Conservation (phyloP, 106 monocot species). For the Amphibolis antarctica region DNA sequence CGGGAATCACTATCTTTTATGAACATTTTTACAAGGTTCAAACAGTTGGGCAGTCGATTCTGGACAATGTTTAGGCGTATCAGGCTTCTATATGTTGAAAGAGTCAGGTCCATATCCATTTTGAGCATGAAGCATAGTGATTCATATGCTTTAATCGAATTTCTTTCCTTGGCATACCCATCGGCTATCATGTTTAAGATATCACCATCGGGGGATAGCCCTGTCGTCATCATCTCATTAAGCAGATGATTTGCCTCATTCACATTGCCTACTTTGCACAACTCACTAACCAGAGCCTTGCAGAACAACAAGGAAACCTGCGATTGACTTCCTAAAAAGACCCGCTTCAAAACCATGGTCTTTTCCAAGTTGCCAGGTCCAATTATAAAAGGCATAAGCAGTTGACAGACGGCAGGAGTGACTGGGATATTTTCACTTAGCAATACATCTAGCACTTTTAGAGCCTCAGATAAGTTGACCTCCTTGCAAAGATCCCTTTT, state of each 20-base stretch:
- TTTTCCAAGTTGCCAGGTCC: slow-evolving; percentile 24
- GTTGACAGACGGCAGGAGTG: slow-evolving; percentile 15
- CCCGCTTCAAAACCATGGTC: slow-evolving; percentile 31
- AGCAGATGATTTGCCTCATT: slow-evolving; percentile 31
- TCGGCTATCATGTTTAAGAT: slow-evolving; percentile 44
- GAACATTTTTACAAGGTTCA: slow-evolving; percentile 37
- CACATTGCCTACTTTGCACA: slow-evolving; percentile 30
- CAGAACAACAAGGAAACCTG: slow-evolving; percentile 14
- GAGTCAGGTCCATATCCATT: slow-evolving; percentile 23
- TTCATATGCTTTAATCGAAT: slow-evolving; percentile 33
- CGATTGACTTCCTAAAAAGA: slow-evolving; percentile 8
- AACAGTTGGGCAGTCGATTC: slow-evolving; percentile 12
- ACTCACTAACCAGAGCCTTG: slow-evolving; percentile 25
- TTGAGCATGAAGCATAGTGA: slow-evolving; percentile 47
- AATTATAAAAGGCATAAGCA: slow-evolving; percentile 25
- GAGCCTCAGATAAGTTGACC: slow-evolving; percentile 32
- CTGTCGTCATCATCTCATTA: slow-evolving; percentile 30
- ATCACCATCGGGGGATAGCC: slow-evolving; percentile 22
- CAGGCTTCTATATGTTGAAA: slow-evolving; percentile 46
- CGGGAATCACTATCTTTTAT: slow-evolving; percentile 3
- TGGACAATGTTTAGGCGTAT: slow-evolving; percentile 26
- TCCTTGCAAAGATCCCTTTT: slow-evolving; percentile 42
- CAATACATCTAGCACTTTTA: slow-evolving; percentile 31
- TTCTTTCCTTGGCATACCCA: slow-evolving; percentile 30
- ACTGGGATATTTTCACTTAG: slow-evolving; percentile 21